Evolutionary conservation across 2,329 filamentous ascomycete species (phyloP).

Genomic region (Arthrobotrys iridis): DNA sequence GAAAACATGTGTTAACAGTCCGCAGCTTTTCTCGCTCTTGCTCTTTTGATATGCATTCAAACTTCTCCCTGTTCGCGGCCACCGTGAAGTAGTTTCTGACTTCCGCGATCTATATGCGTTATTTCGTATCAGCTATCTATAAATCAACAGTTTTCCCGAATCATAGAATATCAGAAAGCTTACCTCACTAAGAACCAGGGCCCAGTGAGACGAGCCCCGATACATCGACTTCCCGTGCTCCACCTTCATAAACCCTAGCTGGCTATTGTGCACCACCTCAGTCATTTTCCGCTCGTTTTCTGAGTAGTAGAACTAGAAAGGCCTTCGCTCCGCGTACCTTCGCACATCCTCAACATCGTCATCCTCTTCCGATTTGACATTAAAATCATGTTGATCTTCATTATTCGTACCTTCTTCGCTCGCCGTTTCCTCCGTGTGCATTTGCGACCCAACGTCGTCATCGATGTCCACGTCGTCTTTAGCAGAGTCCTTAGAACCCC

Average conservation of each 20-base stretch:
- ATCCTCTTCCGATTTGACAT: conserved; percentile 66
- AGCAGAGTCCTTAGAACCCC: conserved; percentile 59
- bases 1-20: conserved; percentile 67
- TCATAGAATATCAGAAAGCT: conserved; percentile 56
- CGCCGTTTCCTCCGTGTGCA: conserved; percentile 56
- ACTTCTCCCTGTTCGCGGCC: conserved; percentile 63
- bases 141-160: neutral
- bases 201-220: conserved; percentile 84
- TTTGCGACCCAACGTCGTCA: conserved; percentile 65
- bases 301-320: conserved; percentile 62
- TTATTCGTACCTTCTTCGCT: conserved; percentile 50
- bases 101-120: conserved; percentile 78
- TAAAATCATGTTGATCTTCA: conserved; percentile 63
- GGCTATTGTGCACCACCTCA: conserved; percentile 61
- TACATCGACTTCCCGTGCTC: conserved; percentile 79
- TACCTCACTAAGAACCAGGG: conserved; percentile 76
- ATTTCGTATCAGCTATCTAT: neutral
- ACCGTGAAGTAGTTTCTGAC: conserved; percentile 88
- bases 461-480: conserved; percentile 68
- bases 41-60: conserved; percentile 65
- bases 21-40: conserved; percentile 71
- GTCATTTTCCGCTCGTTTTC: conserved; percentile 53
- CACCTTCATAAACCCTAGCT: conserved; percentile 78
- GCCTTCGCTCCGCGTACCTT: conserved; percentile 61
- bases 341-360: conserved; percentile 68